Base-by-base conservation (phyloP, 306 rosid genomes). In the Ceratonia siliqua region DNA sequence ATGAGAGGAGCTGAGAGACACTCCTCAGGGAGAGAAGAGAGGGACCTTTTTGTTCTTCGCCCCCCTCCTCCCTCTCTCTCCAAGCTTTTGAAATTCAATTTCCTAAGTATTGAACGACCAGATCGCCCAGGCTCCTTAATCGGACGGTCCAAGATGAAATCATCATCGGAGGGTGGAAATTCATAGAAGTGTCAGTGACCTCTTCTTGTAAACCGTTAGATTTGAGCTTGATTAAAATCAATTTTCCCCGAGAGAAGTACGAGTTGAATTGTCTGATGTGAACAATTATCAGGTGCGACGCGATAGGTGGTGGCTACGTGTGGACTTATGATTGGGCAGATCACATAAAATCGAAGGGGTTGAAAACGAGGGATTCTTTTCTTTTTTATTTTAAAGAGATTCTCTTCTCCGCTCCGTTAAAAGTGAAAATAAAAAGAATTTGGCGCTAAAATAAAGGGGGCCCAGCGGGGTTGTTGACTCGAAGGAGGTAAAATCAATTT, bases 21-120 rank as follows among this genome's bases (percentile, higher is more conserved):
- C 63, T 48, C 28, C 45, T 18, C 52, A 11, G 25, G 48, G 15
- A 33, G 41, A 25, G 65, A 55, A 41, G 81, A 45, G 78, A 81
- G 78, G 84, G 69, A 78, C 75, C 45, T 84, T 78, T 59, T 79
- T 78, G 70, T 74, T 78, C 82, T 79, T 82, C 82, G 78, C 73
- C 79, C 81, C 78, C 39, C 6, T 81, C 86, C 97, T 88, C 98
- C 96, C 98, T 83, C 98, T 91, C 94, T 86, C 92, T 87, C 86
- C 67, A 58, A 87, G 82, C 87, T 92, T 95, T 95, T 95, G 96
- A 95, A 95, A 85, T 95, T 95, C 93, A 91, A 95, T 89, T 94
- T 89, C 71, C 82, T 80, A 46, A 83, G 64, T 82, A 86, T 80
- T 87, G 66, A 76, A 95, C 92, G 97, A 96, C 65, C 43, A 0